Conservation (phyloP, 495 filamentous ascomycete genomes). For the Xylaria bambusicola region DNA sequence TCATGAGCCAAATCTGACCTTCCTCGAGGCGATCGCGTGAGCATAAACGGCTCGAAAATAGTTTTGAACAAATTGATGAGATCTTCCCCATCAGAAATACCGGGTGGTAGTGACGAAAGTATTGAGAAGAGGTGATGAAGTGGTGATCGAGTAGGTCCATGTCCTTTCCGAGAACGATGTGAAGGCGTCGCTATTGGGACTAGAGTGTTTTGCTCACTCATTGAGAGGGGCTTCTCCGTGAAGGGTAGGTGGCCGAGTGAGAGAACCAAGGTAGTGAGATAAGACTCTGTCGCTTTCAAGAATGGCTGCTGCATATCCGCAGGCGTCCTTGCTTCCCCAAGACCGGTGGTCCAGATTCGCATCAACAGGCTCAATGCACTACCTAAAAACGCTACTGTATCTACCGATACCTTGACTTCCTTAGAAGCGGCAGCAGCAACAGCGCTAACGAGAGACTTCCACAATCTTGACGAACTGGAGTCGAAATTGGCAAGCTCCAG, state of each 20-base stretch:
- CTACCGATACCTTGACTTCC: conserved; percentile 84
- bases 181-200: conserved; percentile 53
- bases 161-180: conserved; percentile 45
- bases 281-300: conserved; percentile 58
- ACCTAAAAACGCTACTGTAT: conserved; percentile 77
- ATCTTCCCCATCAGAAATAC: conserved; percentile 44
- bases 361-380: conserved; percentile 66
- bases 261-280: conserved; percentile 62
- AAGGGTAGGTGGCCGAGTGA: conserved; percentile 74
- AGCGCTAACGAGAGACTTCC: conserved; percentile 67
- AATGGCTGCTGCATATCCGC: conserved; percentile 45
- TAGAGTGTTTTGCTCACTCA: conserved; percentile 42
- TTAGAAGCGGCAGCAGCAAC: conserved; percentile 78
- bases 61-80: conserved; percentile 42
- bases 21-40: conserved; percentile 28
- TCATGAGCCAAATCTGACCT: conserved; percentile 48
- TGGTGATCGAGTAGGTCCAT: conserved; percentile 40
- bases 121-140: conserved; percentile 54
- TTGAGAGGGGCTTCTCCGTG: conserved; percentile 70
- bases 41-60: conserved; percentile 47
- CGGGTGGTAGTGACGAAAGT: conserved; percentile 45
- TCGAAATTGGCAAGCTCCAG: conserved; percentile 50
- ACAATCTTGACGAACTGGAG: conserved; percentile 58
- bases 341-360: conserved; percentile 61
- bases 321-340: conserved; percentile 22